Evolutionary conservation across 495 filamentous ascomycete species (phyloP).

Genomic region (Pseudevernia furfuracea): DNA sequence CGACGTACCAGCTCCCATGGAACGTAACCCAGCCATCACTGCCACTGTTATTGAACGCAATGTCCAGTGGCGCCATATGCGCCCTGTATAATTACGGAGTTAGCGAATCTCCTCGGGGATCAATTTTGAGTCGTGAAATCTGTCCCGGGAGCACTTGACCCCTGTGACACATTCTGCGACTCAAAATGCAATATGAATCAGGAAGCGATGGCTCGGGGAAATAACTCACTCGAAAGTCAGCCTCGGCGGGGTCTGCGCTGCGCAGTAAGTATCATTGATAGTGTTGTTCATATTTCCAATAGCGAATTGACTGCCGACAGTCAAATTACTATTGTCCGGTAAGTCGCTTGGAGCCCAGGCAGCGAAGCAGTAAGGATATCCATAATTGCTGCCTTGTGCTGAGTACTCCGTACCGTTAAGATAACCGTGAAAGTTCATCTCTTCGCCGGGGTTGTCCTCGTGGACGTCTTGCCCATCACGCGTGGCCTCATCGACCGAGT

Average conservation of each 20-base stretch:
- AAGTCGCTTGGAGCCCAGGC: slow-evolving; percentile 49
- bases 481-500: slow-evolving; percentile 56
- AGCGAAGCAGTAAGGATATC: slow-evolving; percentile 64
- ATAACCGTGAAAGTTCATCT: slow-evolving; percentile 63
- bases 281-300: slow-evolving; percentile 37
- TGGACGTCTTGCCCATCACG: slow-evolving; percentile 55
- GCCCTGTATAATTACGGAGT: too few relatives aligned
- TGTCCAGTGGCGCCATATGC: slow-evolving; percentile 55
- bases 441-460: slow-evolving; percentile 64
- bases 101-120: too few relatives aligned
- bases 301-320: slow-evolving; percentile 32
- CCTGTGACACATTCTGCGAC: too few relatives aligned
- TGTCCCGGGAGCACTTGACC: too few relatives aligned
- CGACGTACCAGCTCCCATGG: slow-evolving; percentile 45
- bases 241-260: slow-evolving; percentile 35
- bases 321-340: slow-evolving; percentile 31
- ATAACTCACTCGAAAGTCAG: slow-evolving; percentile 52
- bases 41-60: slow-evolving; percentile 44
- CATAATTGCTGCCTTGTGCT: slow-evolving; percentile 45
- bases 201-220: too few relatives aligned
- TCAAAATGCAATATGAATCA: too few relatives aligned
- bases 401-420: slow-evolving; percentile 40
- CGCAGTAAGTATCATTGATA: slow-evolving; percentile 43
- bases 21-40: slow-evolving; percentile 43
- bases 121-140: too few relatives aligned